A percentile compares a stretch with the other conserved stretches of the same genome.
These are phyloP conservation scores for Platanthera guangdongensis DNA, from an alignment of 106 monocot species.

Conservation along the genomic window DNA sequence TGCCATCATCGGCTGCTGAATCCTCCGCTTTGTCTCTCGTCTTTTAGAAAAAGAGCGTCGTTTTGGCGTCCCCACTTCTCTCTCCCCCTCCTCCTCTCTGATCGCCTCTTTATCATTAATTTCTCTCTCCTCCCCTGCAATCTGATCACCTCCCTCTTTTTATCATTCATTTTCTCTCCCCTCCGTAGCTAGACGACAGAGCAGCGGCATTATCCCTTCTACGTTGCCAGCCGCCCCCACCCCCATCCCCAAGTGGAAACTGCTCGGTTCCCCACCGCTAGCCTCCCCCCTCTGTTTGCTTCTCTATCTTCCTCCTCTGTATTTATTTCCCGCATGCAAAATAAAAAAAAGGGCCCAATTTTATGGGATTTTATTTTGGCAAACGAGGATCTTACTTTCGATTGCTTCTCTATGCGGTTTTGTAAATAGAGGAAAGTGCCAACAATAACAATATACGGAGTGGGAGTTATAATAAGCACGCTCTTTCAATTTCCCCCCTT, in stretches of 20 bases:
- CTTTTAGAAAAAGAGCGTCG: constrained; percentile 30
- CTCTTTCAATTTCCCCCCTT: neutral
- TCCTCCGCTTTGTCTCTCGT: constrained; percentile 37
- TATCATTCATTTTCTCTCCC: neutral
- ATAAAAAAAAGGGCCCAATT: too few relatives aligned
- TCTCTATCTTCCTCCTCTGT: neutral
- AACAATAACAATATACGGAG: neutral
- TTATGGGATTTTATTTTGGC: constrained; percentile 1
- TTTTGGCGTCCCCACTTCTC: constrained; percentile 5
- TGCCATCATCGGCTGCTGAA: constrained; percentile 7
- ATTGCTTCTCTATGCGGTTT: constrained; percentile 7
- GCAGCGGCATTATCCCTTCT: constrained; percentile 14
- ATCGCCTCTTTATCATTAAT: neutral
- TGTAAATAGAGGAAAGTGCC: neutral
- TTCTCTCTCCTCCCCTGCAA: neutral
- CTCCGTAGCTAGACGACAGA: constrained; percentile 14
- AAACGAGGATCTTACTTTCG: constrained; percentile 9
- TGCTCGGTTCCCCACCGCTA: neutral
- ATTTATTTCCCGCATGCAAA: constrained; percentile 6
- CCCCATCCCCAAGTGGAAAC: constrained; percentile 11
- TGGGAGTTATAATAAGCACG: constrained; percentile 5
- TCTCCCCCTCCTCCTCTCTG: neutral
- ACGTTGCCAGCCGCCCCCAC: neutral
- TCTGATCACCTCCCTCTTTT: neutral
- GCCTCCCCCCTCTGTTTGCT: neutral